Evolutionary conservation across 306 rosid genomes (phyloP), one percentile per base, ranked within the genome.

Genomic region (Lathyrus sativus): DNA sequence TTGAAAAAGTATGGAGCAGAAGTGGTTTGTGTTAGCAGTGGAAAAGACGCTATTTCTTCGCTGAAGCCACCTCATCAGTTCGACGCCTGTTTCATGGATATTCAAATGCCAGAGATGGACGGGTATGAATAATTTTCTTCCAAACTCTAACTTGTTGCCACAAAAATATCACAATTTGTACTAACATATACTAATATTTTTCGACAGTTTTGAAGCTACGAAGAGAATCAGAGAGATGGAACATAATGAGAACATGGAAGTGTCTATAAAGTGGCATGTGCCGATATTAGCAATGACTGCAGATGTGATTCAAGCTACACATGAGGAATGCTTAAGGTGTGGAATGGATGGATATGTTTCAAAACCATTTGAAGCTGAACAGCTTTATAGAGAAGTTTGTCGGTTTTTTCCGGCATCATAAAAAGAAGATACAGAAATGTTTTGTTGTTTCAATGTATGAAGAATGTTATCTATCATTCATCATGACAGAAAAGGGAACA

Each of bases 321-420:
- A 86, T 7, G 97, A 90, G 81, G 69, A 82, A 71, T 88, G 97
- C 73, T 41, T 78, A 37, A 80, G n/a, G 54, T 74, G 62, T 71
- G 98, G 97, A 65, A 93, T 93, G 98, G 91, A 90, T 71, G 98
- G 98, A 65, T 93, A 88, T 49, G 97, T 93, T 67, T 90, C 98
- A 22, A 93, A 93, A 80, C 97, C 98, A 62, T 93, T 88, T 67
- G 98, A 93, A 84, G 97, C 96, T 7, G 90, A 90, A 69, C 95
- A 86, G 75, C 98, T 93, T 33, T 93, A 93, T 67, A 79, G 90
- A 33, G 98, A 93, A 80, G 96, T 86, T 70, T 90, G 91, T 22
- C 86, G 81, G 33, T 90, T 85, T 73, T 84, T 93, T 66, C 81
- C 58, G 14, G 69, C 81, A 9, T 41, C 84, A 53, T 62, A 84